A percentile compares a stretch with the other conserved stretches of the same genome.
These are phyloP conservation scores for Fusarium equiseti DNA, from an alignment of 2,329 filamentous ascomycete genomes.

Conservation along the genomic window DNA sequence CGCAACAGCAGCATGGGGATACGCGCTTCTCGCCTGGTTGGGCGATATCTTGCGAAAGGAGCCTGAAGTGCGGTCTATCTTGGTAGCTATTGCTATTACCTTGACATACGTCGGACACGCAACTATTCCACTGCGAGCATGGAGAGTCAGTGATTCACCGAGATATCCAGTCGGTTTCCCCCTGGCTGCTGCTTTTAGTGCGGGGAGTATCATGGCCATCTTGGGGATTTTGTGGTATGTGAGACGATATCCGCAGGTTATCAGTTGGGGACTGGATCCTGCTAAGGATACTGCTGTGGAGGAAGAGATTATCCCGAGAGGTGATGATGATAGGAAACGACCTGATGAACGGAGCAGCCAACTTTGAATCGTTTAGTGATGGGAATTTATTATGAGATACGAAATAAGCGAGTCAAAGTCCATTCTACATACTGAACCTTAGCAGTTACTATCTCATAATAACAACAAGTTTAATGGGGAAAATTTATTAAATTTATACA, in stretches of 20 bases:
- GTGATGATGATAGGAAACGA: conserved; percentile 8
- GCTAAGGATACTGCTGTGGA: not conserved
- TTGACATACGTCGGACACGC: conserved; percentile 43
- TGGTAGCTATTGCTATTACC: conserved; percentile 37
- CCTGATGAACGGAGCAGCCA: not conserved
- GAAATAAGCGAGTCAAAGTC: not conserved
- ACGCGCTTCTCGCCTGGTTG: conserved; percentile 48
- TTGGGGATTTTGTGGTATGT: conserved; percentile 39
- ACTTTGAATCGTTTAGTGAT: fast-evolving
- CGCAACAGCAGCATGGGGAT: conserved; percentile 52
- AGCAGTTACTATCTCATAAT: too few relatives aligned
- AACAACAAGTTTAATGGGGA: too few relatives aligned
- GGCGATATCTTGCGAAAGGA: conserved; percentile 49
- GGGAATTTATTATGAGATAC: not conserved
- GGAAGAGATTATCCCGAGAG: not conserved
- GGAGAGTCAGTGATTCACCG: conserved; percentile 40
- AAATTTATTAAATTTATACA: too few relatives aligned
- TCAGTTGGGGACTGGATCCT: conserved; percentile 30
- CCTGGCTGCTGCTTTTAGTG: conserved; percentile 33
- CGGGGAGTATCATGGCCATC: conserved; percentile 38
- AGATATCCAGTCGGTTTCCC: conserved; percentile 41
- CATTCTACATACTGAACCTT: not conserved
- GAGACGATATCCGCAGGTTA: conserved; percentile 25
- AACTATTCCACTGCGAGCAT: conserved; percentile 38
- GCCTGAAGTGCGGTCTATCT: conserved; percentile 45